Evolutionary conservation across 257 asterid genomes (phyloP).

Genomic region (Jasminum sambac): DNA sequence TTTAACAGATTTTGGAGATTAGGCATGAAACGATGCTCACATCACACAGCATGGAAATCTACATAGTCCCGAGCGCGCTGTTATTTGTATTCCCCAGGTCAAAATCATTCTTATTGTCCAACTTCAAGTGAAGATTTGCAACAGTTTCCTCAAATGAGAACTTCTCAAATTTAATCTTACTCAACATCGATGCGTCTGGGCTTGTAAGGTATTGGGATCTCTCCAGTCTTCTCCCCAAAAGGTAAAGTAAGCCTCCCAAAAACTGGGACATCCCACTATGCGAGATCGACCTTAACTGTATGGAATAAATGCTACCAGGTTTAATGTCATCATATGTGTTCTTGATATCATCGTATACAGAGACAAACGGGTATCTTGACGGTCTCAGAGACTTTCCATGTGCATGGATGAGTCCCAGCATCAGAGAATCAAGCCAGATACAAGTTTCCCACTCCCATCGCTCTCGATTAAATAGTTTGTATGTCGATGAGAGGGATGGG

Average conservation of each 20-base stretch:
- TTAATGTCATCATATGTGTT: constrained; percentile 67
- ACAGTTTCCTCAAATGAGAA: constrained; percentile 87
- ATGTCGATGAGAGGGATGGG: constrained; percentile 95
- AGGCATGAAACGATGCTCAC: constrained; percentile 73
- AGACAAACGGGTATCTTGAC: constrained; percentile 67
- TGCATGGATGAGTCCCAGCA: constrained; percentile 88
- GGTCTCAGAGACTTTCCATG: constrained; percentile 89
- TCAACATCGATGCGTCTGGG: constrained; percentile 82
- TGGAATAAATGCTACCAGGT: constrained; percentile 82
- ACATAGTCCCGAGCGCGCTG: constrained; percentile 73
- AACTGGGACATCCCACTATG: constrained; percentile 86
- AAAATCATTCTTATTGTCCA: constrained; percentile 89
- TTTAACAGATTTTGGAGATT: constrained; percentile 59
- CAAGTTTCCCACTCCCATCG: constrained; percentile 76
- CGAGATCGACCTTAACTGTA: constrained; percentile 82
- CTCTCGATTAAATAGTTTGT: constrained; percentile 81
- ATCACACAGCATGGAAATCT: constrained; percentile 85
- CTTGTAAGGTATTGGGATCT: constrained; percentile 83
- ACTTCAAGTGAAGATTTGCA: constrained; percentile 76
- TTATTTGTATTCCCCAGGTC: constrained; percentile 81
- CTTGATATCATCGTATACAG: constrained; percentile 74
- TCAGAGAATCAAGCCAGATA: constrained; percentile 92
- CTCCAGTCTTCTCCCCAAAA: constrained; percentile 82
- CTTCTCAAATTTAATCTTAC: constrained; percentile 52
- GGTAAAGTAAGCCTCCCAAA: constrained; percentile 86